Evolutionary conservation across 2,329 filamentous ascomycete genomes (phyloP).

Genomic region (Acrodontium crateriforme): DNA sequence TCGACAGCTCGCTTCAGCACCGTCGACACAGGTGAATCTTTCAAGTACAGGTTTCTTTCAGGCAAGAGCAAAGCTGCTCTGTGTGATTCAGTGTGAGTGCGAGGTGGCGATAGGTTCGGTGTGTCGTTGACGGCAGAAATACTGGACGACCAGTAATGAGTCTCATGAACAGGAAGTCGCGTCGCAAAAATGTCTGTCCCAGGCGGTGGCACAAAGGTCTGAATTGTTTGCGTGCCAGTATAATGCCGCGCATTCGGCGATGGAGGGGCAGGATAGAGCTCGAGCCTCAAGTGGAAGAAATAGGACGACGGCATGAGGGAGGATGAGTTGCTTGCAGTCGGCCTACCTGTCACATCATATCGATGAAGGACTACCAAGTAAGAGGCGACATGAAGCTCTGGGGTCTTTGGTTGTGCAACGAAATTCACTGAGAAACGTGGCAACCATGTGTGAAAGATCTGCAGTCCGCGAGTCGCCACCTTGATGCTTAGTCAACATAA

Average conservation of each 20-base stretch:
- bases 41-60: constrained; percentile 22
- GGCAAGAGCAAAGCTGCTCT: constrained; percentile 23
- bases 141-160: constrained; percentile 21
- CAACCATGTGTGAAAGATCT: too few species aligned
- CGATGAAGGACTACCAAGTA: too few species aligned
- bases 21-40: constrained; percentile 22
- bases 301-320: constrained; percentile 49
- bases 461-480: too few species aligned
- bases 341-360: too few species aligned
- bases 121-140: background rate
- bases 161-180: constrained; percentile 29
- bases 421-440: too few species aligned
- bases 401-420: too few species aligned
- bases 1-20: too few species aligned
- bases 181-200: constrained; percentile 33
- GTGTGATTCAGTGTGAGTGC: constrained; percentile 15
- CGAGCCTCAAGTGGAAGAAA: constrained; percentile 49
- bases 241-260: constrained; percentile 6
- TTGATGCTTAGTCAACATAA: background rate
- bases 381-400: too few species aligned
- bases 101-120: constrained; percentile 5
- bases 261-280: constrained; percentile 36
- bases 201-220: constrained; percentile 25
- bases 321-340: too few species aligned
- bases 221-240: constrained; percentile 2